Conservation (phyloP, 129 eudicot genomes). For the Artemisia tridentata region DNA sequence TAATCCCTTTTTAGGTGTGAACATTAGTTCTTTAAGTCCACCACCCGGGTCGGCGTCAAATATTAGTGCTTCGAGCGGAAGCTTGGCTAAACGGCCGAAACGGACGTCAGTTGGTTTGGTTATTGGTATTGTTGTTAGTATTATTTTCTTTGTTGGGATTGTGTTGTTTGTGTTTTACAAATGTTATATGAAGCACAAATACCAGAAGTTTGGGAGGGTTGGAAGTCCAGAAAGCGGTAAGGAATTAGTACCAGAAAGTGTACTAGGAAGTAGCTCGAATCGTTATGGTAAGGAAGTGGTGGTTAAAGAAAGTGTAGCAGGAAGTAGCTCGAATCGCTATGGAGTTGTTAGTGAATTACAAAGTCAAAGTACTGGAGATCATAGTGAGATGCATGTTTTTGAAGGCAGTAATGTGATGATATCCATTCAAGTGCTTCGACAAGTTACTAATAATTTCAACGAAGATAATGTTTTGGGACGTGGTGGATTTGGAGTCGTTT, state of each 20-base stretch:
- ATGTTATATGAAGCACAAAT: constrained; percentile 13
- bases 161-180: constrained; percentile 14
- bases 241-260: constrained; percentile 13
- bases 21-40: not conserved
- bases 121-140: constrained; percentile 9
- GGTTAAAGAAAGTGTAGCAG: constrained; percentile 6
- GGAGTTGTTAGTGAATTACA: constrained; percentile 2
- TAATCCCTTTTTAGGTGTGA: constrained; percentile 10
- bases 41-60: not conserved
- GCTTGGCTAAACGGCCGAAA: not conserved
- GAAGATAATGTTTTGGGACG: constrained; percentile 5
- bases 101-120: not conserved
- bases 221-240: constrained; percentile 15
- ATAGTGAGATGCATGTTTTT: constrained; percentile 18
- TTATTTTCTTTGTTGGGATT: constrained; percentile 5
- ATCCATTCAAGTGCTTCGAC: constrained; percentile 10
- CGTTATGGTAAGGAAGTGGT: not conserved
- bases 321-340: constrained; percentile 3
- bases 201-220: constrained; percentile 18
- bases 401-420: constrained; percentile 15
- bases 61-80: not conserved
- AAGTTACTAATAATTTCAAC: constrained; percentile 9
- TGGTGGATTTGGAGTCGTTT: constrained; percentile 22
- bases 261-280: constrained; percentile 3
- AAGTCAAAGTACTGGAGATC: constrained; percentile 17